Conservation (phyloP, 176 grass and related monocot species). For the Triticum urartu region DNA sequence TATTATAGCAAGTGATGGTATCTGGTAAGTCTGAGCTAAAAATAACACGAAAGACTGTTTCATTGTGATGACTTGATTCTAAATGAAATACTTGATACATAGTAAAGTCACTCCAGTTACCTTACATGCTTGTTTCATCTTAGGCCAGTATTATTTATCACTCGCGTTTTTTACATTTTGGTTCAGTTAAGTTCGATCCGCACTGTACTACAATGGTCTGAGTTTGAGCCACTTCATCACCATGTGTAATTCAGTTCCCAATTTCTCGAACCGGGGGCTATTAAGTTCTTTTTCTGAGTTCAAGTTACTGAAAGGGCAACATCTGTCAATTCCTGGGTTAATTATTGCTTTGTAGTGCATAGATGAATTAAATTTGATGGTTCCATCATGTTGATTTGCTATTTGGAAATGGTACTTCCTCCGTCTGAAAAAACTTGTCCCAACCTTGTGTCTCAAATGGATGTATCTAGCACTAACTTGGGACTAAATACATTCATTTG, state of each 20-base stretch:
- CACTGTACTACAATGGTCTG: not conserved
- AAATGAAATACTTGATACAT: not conserved
- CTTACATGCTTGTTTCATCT: constrained; percentile 7
- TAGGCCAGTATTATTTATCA: not conserved
- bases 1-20: constrained; percentile 37
- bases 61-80: not conserved
- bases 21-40: constrained; percentile 40
- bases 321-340: not conserved
- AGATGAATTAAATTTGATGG: not conserved
- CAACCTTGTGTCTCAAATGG: no score
- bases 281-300: not conserved
- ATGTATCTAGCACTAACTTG: no score
- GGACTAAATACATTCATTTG: no score
- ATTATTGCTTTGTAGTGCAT: not conserved
- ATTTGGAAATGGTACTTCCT: not conserved
- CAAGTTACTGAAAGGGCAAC: not conserved
- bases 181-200: constrained; percentile 2
- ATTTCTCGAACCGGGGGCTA: not conserved
- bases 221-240: not conserved
- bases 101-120: not conserved
- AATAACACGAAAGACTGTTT: not conserved
- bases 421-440: no score
- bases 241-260: not conserved
- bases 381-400: not conserved
- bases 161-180: not conserved